A percentile compares a stretch with the other conserved stretches of the same genome.
Conservation (phyloP, 768 basidiomycete species). For the Tremella fuciformis region DNA sequence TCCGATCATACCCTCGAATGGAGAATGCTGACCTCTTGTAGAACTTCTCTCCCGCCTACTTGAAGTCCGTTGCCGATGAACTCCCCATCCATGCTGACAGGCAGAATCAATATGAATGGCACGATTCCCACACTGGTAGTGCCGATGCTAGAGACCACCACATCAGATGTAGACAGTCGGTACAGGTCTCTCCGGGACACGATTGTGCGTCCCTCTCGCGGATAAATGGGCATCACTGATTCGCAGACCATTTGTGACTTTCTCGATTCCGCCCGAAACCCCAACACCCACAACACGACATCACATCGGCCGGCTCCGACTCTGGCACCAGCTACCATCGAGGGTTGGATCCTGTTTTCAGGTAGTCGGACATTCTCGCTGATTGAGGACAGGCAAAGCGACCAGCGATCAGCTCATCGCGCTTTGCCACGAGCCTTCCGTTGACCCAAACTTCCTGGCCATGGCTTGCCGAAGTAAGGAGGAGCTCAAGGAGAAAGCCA, state of each 20-base stretch:
- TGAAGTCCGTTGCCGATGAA: slow-evolving; percentile 39
- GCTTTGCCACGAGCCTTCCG: slow-evolving; percentile 63
- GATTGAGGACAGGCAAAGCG: slow-evolving; percentile 37
- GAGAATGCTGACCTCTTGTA: slow-evolving; percentile 40
- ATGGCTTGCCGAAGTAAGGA: slow-evolving; percentile 62
- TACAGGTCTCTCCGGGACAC: slow-evolving; percentile 77
- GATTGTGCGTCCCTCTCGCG: slow-evolving; percentile 56
- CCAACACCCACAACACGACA: slow-evolving; percentile 67
- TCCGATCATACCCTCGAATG: not conserved
- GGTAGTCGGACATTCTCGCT: not conserved
- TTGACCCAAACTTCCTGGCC: slow-evolving; percentile 63
- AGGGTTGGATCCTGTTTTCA: slow-evolving; percentile 54
- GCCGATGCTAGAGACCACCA: slow-evolving; percentile 71
- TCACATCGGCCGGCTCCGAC: slow-evolving; percentile 71
- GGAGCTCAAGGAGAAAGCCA: slow-evolving; percentile 59
- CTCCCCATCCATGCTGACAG: slow-evolving; percentile 12
- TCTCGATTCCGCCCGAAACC: slow-evolving; percentile 75
- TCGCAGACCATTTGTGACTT: slow-evolving; percentile 70
- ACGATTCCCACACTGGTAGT: slow-evolving; percentile 80
- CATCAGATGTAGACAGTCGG: slow-evolving; percentile 67
- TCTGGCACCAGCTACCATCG: slow-evolving; percentile 75
- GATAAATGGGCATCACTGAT: not conserved
- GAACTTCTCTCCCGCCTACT: slow-evolving; percentile 70
- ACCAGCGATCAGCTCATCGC: slow-evolving; percentile 57
- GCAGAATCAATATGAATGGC: slow-evolving; percentile 73